Conservation (phyloP, 2,329 filamentous ascomycete species). For the Cryoendolithus antarcticus region DNA sequence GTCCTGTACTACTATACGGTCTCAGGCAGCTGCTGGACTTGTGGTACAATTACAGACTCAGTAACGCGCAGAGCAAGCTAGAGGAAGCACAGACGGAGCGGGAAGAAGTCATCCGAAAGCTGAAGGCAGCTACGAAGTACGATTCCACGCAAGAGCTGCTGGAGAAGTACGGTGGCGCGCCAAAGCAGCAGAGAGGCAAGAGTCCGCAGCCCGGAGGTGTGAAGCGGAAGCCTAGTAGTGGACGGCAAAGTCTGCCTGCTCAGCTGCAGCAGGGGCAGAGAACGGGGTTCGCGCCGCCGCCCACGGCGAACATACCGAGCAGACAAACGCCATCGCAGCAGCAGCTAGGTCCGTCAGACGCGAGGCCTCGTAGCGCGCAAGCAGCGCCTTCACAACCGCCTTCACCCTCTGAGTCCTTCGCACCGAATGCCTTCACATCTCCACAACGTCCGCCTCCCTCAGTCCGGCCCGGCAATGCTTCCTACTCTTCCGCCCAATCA, state of each 20-base stretch:
- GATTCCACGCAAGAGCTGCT: constrained; percentile 86
- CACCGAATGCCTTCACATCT: constrained; percentile 54
- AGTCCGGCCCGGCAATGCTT: constrained; percentile 3
- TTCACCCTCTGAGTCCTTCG: constrained; percentile 36
- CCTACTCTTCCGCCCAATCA: constrained; percentile 14
- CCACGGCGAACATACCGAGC: constrained; percentile 51
- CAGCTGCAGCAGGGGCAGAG: constrained; percentile 35
- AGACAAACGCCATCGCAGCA: constrained; percentile 17
- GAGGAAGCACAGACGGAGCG: constrained; percentile 68
- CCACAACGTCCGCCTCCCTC: constrained; percentile 23
- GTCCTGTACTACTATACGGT: constrained; percentile 61
- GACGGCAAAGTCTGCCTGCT: constrained; percentile 6
- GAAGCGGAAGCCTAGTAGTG: constrained; percentile 17
- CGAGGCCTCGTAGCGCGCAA: constrained; percentile 1
- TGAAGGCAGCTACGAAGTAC: constrained; percentile 92
- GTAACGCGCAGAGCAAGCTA: constrained; percentile 54
- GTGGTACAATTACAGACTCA: constrained; percentile 73
- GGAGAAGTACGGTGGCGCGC: constrained; percentile 76
- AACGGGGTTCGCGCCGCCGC: constrained; percentile 47
- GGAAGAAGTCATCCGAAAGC: constrained; percentile 76
- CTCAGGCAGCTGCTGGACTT: constrained; percentile 53
- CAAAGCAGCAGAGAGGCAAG: constrained; percentile 17
- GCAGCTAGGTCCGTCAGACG: constrained; percentile 2
- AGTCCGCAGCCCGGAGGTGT: background rate
- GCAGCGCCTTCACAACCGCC: constrained; percentile 15